These are phyloP conservation scores for Excoecaria cochinchinensis DNA, from an alignment of 345 rosid genomes.

Conservation along the genomic window DNA sequence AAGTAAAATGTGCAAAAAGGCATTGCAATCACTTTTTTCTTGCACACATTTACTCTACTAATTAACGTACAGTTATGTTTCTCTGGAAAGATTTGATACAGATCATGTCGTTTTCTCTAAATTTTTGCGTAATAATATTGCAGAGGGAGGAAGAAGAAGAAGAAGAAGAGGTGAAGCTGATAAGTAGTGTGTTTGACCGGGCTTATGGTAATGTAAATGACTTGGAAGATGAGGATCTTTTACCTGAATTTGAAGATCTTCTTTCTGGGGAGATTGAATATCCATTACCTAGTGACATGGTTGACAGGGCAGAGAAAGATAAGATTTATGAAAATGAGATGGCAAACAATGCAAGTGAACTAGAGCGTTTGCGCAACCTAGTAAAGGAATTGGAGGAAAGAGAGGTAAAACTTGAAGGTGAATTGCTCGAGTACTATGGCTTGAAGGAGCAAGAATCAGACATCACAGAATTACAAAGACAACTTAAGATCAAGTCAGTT, in stretches of 20 bases:
- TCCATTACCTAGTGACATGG: conserved; percentile 52
- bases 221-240: conserved; percentile 55
- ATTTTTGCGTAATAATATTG: conserved; percentile 19
- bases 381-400: conserved; percentile 86
- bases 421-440: conserved; percentile 89
- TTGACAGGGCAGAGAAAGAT: conserved; percentile 57
- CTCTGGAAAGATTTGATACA: background rate
- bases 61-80: background rate
- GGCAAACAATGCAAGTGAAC: conserved; percentile 71
- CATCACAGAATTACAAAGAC: conserved; percentile 68
- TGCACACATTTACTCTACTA: background rate
- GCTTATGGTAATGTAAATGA: conserved; percentile 42
- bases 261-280: conserved; percentile 79
- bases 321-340: conserved; percentile 59
- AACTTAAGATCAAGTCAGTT: conserved; percentile 88
- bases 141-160: conserved; percentile 70
- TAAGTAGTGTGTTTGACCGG: conserved; percentile 68
- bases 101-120: background rate
- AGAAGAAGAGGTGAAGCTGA: conserved; percentile 89
- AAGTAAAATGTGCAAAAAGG: conserved; percentile 28
- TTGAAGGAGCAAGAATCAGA: conserved; percentile 89
- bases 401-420: conserved; percentile 93
- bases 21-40: background rate
- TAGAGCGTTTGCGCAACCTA: conserved; percentile 63
- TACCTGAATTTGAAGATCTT: conserved; percentile 80